phyloP scores from a whole-genome alignment of 345 rosid genomes.

The Murraya koenigii region DNA sequence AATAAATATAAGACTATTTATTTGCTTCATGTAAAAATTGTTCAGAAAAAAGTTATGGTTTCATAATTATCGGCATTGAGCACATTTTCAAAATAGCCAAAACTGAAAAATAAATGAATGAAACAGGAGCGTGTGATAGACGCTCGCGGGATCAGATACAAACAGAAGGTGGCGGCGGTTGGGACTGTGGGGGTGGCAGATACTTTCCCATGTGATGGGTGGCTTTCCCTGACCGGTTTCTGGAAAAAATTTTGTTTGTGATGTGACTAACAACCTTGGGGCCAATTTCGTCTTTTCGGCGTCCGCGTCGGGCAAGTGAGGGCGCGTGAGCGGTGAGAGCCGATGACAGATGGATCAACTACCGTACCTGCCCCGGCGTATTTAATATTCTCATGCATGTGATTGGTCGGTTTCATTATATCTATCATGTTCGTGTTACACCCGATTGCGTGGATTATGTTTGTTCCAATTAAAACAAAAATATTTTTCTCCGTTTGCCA shows the following conservation, averaged over 20 bases:
- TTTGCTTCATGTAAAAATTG: no score
- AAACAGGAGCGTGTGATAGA: neutral
- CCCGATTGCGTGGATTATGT: neutral
- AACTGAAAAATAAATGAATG: neutral
- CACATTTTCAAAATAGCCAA: no score
- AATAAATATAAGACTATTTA: neutral
- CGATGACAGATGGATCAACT: conserved; percentile 11
- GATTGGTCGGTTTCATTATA: neutral
- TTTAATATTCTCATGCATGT: conserved; percentile 4
- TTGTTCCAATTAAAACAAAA: no score
- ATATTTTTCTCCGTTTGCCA: no score
- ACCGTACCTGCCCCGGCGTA: conserved; percentile 8
- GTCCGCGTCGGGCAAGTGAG: neutral
- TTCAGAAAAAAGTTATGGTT: no score
- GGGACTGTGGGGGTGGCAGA: conserved; percentile 23
- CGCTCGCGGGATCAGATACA: neutral
- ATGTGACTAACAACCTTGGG: conserved; percentile 7
- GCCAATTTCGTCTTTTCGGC: conserved; percentile 8
- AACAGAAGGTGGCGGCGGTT: neutral
- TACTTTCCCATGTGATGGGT: conserved; percentile 34
- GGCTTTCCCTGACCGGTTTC: conserved; percentile 16
- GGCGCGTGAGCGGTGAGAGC: neutral
- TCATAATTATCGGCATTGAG: no score
- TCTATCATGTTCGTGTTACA: neutral
- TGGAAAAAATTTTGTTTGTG: neutral